phyloP scores from a whole-genome alignment of 106 monocot species.

The Posidonia australis region DNA sequence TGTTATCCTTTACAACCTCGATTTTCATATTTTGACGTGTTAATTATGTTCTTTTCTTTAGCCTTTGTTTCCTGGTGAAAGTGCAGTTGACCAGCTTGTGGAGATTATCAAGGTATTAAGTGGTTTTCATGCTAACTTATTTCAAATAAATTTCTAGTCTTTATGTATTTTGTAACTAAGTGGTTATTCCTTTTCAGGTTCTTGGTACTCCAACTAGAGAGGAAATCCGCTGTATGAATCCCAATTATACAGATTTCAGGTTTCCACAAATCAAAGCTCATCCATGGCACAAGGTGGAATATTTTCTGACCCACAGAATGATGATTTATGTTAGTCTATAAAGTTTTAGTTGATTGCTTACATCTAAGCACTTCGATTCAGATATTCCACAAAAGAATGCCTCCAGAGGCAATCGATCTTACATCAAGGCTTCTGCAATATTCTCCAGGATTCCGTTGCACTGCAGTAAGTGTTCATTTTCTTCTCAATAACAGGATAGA shows the following conservation, averaged over 20 bases:
- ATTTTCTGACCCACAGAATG: background rate
- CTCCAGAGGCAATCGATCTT: constrained; percentile 91
- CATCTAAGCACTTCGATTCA: constrained; percentile 8
- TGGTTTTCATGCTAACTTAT: background rate
- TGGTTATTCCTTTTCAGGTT: constrained; percentile 36
- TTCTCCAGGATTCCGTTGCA: constrained; percentile 69
- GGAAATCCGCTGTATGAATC: constrained; percentile 93
- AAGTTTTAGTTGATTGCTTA: background rate
- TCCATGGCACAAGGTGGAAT: constrained; percentile 80
- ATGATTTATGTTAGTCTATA: no score
- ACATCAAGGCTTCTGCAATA: constrained; percentile 80
- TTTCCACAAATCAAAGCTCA: constrained; percentile 94
- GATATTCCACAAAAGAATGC: constrained; percentile 84
- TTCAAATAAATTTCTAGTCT: background rate
- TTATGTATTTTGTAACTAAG: background rate
- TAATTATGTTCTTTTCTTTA: constrained; percentile 10
- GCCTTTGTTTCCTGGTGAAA: constrained; percentile 90
- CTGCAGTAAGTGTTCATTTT: constrained; percentile 43
- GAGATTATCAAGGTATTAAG: constrained; percentile 80
- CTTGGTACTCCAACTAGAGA: constrained; percentile 91
- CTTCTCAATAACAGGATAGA: background rate
- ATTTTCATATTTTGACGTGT: background rate
- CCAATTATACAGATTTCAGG: constrained; percentile 76
- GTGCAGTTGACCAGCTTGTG: constrained; percentile 80
- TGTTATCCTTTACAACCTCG: background rate